phyloP scores from a whole-genome alignment of 768 basidiomycete species.

The Trametes gibbosa region DNA sequence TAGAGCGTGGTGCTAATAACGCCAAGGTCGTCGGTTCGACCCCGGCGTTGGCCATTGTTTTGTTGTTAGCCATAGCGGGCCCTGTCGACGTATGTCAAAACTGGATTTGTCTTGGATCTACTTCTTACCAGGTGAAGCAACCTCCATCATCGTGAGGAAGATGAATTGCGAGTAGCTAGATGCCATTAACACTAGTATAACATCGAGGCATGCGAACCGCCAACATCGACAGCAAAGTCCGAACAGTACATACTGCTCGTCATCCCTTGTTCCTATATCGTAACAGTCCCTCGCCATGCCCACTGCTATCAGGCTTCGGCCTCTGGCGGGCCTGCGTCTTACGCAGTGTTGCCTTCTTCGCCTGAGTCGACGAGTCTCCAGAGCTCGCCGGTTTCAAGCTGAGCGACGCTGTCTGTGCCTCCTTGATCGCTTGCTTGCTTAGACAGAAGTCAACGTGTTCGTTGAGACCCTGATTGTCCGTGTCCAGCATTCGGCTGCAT shows the following conservation, averaged over 20 bases:
- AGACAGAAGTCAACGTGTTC: slow-evolving; percentile 89
- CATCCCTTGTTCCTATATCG: slow-evolving; percentile 6
- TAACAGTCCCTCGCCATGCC: slow-evolving; percentile 1
- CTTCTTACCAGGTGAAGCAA: too few species aligned
- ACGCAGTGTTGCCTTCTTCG: neutral
- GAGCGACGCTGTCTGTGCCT: slow-evolving; percentile 48
- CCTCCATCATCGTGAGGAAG: too few species aligned
- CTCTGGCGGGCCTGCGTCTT: neutral
- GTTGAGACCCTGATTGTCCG: slow-evolving; percentile 78
- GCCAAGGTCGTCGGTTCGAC: slow-evolving; percentile 26
- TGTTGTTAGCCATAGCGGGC: neutral
- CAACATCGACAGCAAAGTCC: too few species aligned
- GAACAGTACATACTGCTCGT: too few species aligned
- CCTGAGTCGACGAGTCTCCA: neutral
- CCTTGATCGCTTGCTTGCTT: slow-evolving; percentile 71
- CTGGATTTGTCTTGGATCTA: too few species aligned
- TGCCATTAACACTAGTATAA: too few species aligned
- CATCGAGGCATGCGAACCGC: too few species aligned
- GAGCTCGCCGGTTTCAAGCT: neutral
- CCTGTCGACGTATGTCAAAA: too few species aligned
- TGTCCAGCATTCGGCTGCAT: slow-evolving; percentile 57
- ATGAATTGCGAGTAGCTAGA: too few species aligned
- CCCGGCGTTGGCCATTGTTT: slow-evolving; percentile 23
- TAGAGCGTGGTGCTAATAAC: slow-evolving; percentile 86
- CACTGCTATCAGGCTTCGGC: neutral